Evolutionary conservation across 148 eudicot species (phyloP).

Genomic region (Oxyria digyna): DNA sequence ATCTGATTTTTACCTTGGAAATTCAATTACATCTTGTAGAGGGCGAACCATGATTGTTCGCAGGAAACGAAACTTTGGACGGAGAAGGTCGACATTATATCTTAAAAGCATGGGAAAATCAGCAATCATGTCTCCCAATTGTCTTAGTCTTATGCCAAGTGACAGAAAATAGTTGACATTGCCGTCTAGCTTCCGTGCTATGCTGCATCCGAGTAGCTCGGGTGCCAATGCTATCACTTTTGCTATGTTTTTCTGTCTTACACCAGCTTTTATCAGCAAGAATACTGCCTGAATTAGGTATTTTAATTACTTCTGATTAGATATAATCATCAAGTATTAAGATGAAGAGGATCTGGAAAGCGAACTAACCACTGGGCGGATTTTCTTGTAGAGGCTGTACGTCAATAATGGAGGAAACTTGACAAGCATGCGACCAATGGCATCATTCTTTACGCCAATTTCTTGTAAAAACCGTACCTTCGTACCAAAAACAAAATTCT

Average conservation of each 20-base stretch:
- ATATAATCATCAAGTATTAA: neutral
- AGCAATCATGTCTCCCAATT: conserved; percentile 74
- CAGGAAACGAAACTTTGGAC: conserved; percentile 85
- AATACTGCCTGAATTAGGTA: conserved; percentile 54
- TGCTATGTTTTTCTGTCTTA: conserved; percentile 47
- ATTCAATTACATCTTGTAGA: conserved; percentile 69
- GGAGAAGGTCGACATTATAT: conserved; percentile 66
- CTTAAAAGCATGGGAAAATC: conserved; percentile 92
- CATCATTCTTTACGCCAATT: conserved; percentile 68
- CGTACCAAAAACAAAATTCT: conserved; percentile 8
- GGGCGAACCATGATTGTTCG: conserved; percentile 87
- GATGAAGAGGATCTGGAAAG: neutral
- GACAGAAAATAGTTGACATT: conserved; percentile 80
- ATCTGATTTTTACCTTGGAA: conserved; percentile 53
- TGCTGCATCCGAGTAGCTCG: conserved; percentile 90
- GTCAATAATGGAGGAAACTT: conserved; percentile 79
- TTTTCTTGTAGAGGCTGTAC: conserved; percentile 89
- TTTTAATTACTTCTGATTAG: neutral
- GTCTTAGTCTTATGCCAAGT: conserved; percentile 51
- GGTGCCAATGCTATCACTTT: conserved; percentile 82
- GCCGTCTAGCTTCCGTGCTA: conserved; percentile 66
- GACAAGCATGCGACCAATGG: conserved; percentile 72
- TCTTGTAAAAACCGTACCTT: conserved; percentile 86
- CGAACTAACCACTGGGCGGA: conserved; percentile 87
- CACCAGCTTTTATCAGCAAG: conserved; percentile 79